Evolutionary conservation across 2,329 filamentous ascomycete species (phyloP).

Genomic region (Pseudogymnoascus sp.): DNA sequence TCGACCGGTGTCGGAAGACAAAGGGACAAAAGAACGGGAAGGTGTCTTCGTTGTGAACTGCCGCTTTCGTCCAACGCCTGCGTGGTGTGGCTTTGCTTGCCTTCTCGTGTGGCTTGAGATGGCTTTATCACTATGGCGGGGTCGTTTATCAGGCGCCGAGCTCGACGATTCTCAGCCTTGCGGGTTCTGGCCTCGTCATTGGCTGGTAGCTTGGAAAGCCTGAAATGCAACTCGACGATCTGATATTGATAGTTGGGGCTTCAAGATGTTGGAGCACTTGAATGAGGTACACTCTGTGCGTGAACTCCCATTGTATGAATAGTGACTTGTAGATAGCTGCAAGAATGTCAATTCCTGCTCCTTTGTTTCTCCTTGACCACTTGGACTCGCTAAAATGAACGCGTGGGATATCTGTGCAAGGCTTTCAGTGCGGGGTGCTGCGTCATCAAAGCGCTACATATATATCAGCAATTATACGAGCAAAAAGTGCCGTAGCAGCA

Average conservation of each 20-base stretch:
- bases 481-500: background rate
- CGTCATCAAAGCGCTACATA: background rate
- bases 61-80: background rate
- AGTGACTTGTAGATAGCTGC: background rate
- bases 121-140: slow-evolving; percentile 4
- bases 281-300: background rate
- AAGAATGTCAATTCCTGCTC: background rate
- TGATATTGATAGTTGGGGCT: background rate
- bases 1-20: slow-evolving; percentile 1
- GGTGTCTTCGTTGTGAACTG: background rate
- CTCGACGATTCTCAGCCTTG: background rate
- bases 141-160: background rate
- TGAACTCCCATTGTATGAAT: background rate
- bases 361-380: background rate
- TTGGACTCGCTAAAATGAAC: background rate
- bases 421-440: slow-evolving; percentile 3
- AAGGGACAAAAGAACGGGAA: background rate
- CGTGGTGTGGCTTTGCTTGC: background rate
- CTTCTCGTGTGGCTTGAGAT: background rate
- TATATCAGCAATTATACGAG: background rate
- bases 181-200: background rate
- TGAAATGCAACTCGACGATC: background rate
- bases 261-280: background rate
- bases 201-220: background rate
- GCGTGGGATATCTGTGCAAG: background rate